These are phyloP conservation scores for Fusarium tanahbumbuense DNA, from an alignment of 2,329 filamentous ascomycete species.

Conservation along the genomic window DNA sequence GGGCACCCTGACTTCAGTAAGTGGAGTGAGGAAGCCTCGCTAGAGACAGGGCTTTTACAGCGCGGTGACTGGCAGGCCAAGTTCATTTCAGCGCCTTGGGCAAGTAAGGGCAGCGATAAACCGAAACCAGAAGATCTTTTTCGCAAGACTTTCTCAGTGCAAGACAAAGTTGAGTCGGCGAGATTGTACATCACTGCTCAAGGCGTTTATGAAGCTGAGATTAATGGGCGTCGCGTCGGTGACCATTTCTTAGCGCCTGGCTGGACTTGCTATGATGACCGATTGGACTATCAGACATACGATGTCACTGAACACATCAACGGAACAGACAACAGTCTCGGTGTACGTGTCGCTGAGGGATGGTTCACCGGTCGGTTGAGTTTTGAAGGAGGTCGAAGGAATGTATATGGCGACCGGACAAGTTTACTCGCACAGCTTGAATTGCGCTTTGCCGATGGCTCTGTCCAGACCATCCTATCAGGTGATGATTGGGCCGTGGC, in stretches of 20 bases:
- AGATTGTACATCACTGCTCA: conserved; percentile 59
- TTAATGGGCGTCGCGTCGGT: conserved; percentile 56
- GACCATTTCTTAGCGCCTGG: conserved; percentile 61
- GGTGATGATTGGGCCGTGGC: conserved; percentile 55
- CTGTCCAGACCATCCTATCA: conserved; percentile 46
- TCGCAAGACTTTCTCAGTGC: conserved; percentile 16
- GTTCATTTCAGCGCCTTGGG: conserved; percentile 38
- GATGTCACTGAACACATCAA: conserved; percentile 59
- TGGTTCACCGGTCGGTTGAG: conserved; percentile 60
- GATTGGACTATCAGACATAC: conserved; percentile 63
- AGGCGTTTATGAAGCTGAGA: conserved; percentile 59
- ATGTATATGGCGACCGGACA: conserved; percentile 53
- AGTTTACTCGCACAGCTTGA: conserved; percentile 55
- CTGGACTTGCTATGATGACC: conserved; percentile 62
- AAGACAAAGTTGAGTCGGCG: background rate
- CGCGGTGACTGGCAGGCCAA: conserved; percentile 25
- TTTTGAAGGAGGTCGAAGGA: conserved; percentile 40
- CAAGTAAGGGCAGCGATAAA: conserved; percentile 17
- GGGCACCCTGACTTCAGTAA: background rate
- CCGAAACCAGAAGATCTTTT: conserved; percentile 37
- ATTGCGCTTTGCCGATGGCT: conserved; percentile 51
- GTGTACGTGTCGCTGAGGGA: conserved; percentile 57
- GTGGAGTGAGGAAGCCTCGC: conserved; percentile 28
- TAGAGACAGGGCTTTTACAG: conserved; percentile 31
- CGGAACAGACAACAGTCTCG: conserved; percentile 15